Evolutionary conservation across 345 rosid species (phyloP).

Genomic region (Erucastrum elatum): DNA sequence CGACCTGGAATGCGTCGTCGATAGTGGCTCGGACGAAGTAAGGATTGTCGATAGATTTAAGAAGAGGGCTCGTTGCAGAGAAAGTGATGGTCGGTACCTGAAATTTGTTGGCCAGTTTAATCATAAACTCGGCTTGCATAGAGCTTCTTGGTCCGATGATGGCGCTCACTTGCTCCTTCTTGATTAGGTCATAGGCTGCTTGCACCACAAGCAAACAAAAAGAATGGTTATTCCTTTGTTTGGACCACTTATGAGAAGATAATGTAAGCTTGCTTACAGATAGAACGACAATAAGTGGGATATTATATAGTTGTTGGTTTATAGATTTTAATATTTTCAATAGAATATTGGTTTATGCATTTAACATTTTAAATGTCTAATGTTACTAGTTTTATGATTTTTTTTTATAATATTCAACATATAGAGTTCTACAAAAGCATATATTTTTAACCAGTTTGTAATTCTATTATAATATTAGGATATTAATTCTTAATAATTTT

Average conservation of each 20-base stretch:
- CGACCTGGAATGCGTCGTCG: constrained; percentile 48
- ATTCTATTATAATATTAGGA: neutral
- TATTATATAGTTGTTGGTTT: neutral
- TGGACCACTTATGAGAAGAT: neutral
- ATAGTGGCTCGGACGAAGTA: constrained; percentile 49
- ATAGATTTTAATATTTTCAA: neutral
- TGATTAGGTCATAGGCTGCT: constrained; percentile 49
- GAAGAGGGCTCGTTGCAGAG: constrained; percentile 46
- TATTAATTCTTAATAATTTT: neutral
- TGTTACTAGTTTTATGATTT: neutral
- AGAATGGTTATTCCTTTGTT: no score
- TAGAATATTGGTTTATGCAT: neutral
- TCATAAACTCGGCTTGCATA: constrained; percentile 45
- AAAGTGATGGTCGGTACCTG: constrained; percentile 57
- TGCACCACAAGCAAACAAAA: constrained; percentile 26
- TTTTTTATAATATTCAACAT: neutral
- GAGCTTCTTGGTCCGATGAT: constrained; percentile 58
- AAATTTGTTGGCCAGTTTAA: constrained; percentile 36
- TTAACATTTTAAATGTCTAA: neutral
- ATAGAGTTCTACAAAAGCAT: neutral
- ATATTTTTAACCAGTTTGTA: neutral
- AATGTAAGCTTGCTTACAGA: no score
- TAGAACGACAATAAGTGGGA: neutral
- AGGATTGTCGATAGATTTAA: constrained; percentile 29
- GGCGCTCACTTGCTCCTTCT: constrained; percentile 54